Evolutionary conservation across 768 basidiomycete genomes (phyloP).

Genomic region (Clathrus columnatus): DNA sequence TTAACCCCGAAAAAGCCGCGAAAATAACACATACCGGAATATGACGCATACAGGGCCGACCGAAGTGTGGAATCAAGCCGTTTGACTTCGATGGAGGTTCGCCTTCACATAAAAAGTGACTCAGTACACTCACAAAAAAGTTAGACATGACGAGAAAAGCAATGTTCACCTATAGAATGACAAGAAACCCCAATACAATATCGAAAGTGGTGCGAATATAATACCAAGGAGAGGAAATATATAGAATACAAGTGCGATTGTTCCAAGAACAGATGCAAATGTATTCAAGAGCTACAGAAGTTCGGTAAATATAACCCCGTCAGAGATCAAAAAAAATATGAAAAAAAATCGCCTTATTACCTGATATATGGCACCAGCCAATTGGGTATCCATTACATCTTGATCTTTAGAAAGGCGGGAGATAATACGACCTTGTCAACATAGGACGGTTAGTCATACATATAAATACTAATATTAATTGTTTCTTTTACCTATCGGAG

Average conservation of each 20-base stretch:
- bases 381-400: slow-evolving; percentile 44
- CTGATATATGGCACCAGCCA: slow-evolving; percentile 40
- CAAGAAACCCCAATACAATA: slow-evolving; percentile 45
- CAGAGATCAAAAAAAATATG: slow-evolving; percentile 14
- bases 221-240: slow-evolving; percentile 61
- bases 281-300: slow-evolving; percentile 30
- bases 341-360: slow-evolving; percentile 19
- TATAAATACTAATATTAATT: background rate
- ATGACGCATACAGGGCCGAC: slow-evolving; percentile 48
- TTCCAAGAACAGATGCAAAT: slow-evolving; percentile 41
- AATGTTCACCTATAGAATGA: slow-evolving; percentile 40
- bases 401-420: slow-evolving; percentile 56
- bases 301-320: slow-evolving; percentile 15
- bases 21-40: slow-evolving; percentile 34
- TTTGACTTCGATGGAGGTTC: slow-evolving; percentile 56
- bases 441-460: too few relatives aligned
- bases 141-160: background rate
- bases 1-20: background rate
- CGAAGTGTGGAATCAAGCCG: slow-evolving; percentile 55
- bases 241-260: slow-evolving; percentile 53
- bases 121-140: too few relatives aligned
- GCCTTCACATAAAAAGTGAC: slow-evolving; percentile 16
- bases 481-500: slow-evolving; percentile 44
- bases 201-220: slow-evolving; percentile 43
- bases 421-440: slow-evolving; percentile 39